A percentile compares a stretch with the other conserved stretches of the same genome.
These are phyloP conservation scores for Aspergillus quadricinctus DNA, from an alignment of 2,329 filamentous ascomycete species.

Conservation along the genomic window DNA sequence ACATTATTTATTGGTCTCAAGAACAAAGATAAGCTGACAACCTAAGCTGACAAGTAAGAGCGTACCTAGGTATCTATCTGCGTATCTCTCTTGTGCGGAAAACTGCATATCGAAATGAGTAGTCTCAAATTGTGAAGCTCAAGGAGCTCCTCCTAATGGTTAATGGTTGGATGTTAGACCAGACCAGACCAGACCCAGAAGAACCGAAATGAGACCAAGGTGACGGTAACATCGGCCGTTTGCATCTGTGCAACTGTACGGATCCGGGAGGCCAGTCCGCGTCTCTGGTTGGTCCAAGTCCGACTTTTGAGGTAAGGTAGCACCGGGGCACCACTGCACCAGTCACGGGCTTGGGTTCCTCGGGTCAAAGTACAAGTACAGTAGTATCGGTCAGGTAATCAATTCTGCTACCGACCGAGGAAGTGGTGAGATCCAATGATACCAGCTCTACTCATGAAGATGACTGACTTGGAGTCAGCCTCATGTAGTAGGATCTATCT, in stretches of 20 bases:
- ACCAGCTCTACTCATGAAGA: background rate
- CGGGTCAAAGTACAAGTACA: too few relatives aligned
- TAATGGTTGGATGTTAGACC: background rate
- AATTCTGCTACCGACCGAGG: background rate
- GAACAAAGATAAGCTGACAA: background rate
- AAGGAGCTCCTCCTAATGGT: background rate
- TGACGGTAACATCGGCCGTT: constrained; percentile 18
- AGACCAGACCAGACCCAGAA: background rate
- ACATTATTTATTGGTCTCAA: background rate
- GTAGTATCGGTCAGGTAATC: background rate
- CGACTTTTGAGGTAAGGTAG: constrained; percentile 6
- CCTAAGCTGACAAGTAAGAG: background rate
- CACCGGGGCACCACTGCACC: background rate
- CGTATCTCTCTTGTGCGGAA: background rate
- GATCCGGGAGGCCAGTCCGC: constrained; percentile 10
- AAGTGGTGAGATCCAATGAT: background rate
- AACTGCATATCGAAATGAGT: background rate
- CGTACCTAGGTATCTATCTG: background rate
- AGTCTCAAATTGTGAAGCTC: background rate
- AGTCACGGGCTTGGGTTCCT: background rate
- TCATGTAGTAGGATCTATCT: background rate
- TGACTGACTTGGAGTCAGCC: background rate
- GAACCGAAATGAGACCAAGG: background rate
- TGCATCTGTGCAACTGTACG: constrained; percentile 10
- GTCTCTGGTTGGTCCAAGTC: background rate